Base-by-base conservation (phyloP, 176 grass and related monocot genomes). In the Melocanna baccifera region DNA sequence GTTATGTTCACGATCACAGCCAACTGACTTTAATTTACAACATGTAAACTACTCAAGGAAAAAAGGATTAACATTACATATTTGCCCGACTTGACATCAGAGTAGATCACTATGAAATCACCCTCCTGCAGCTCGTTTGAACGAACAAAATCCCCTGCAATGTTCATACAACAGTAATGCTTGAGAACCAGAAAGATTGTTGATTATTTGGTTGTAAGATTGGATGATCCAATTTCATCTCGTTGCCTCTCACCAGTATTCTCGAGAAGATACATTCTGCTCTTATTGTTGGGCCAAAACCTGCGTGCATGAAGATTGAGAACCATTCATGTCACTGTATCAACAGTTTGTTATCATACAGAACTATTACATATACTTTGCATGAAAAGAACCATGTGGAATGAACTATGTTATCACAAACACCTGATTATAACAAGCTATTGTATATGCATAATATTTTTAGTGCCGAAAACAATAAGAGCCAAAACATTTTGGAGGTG, bases 251-350 rank as follows among this genome's bases (percentile, higher is more conserved):
- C 81, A 91, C 96, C 96, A 1, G 96, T 99, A 23, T 96, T 96
- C 83, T 99, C 93, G 6, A 99, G 68, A 50, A 99, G 91, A 87
- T 99, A 96, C 96, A 99, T 99, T 30, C 96, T 93, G 86, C 96
- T 99, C 91, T 99, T 96, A 88, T 99, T 99, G 81, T 99, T 99
- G 14, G 96, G 96, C 96, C 96, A 99, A 77, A 94, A 99, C 69
- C 96, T 99, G 83, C 71, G 53, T 51, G 50, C 32, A 83, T 48
- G 62, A 7, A 73, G 72, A 86, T 67, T 40, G 30, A 52, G 47
- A 55, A 14, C 2, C 6, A 78, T 34, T 70, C 58, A 57, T 78
- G 66, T 81, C 62, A 16, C 18, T 32, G 4, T 45, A 12, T 62
- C 61, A 64, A 55, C 30, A 64, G 19, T 62, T 22, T 11, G 25